Evolutionary conservation across 129 eudicot genomes (phyloP).

Genomic region (Calendula officinalis): DNA sequence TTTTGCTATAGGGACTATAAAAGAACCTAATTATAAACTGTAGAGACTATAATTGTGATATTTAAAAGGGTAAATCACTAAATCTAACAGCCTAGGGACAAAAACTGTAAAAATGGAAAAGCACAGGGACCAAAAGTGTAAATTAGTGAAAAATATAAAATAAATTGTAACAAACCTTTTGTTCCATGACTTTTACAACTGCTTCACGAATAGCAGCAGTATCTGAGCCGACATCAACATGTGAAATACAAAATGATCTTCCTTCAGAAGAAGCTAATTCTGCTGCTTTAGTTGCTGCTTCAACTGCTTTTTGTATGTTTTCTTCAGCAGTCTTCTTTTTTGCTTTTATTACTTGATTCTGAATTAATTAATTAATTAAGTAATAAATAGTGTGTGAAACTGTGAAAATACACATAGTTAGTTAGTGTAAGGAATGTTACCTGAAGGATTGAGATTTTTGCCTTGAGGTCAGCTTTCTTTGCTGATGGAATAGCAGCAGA

Average conservation of each 20-base stretch:
- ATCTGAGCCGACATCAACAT: slow-evolving; percentile 73
- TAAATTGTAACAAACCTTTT: slow-evolving; percentile 48
- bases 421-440: slow-evolving; percentile 27
- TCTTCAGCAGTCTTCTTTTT: slow-evolving; percentile 79
- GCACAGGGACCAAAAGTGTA: not conserved
- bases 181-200: slow-evolving; percentile 82
- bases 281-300: slow-evolving; percentile 60
- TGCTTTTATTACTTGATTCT: slow-evolving; percentile 70
- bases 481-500: slow-evolving; percentile 75
- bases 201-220: slow-evolving; percentile 87
- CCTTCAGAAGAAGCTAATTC: slow-evolving; percentile 74
- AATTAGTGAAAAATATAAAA: not conserved
- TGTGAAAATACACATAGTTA: not conserved
- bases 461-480: slow-evolving; percentile 78
- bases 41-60: too few relatives aligned
- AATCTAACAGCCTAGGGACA: too few relatives aligned
- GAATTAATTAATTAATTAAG: slow-evolving; percentile 9
- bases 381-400: slow-evolving; percentile 1
- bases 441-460: slow-evolving; percentile 61
- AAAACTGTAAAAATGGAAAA: too few relatives aligned
- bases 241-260: slow-evolving; percentile 64
- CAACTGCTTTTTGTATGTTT: slow-evolving; percentile 66
- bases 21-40: too few relatives aligned
- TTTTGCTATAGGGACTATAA: too few relatives aligned
- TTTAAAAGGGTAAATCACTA: too few relatives aligned